A percentile compares a stretch with the other conserved stretches of the same genome.
Evolutionary conservation across 345 rosid genomes (phyloP).

Genomic region (Anacardium occidentale): DNA sequence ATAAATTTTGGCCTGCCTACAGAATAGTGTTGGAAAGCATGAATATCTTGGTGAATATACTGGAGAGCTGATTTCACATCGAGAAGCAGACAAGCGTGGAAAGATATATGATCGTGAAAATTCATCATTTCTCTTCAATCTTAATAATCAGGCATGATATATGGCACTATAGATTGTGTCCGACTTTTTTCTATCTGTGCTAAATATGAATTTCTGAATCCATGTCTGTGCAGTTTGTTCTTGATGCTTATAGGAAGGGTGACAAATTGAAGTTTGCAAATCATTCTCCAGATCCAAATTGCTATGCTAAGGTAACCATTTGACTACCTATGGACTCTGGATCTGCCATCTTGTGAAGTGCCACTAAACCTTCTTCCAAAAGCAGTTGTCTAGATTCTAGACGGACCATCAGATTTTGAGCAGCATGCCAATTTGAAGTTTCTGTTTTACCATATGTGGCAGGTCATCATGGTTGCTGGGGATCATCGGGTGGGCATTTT

Average conservation of each 20-base stretch:
- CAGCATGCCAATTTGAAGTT: background rate
- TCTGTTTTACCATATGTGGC: slow-evolving; percentile 16
- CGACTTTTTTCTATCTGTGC: background rate
- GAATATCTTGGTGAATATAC: slow-evolving; percentile 99
- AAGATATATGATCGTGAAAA: slow-evolving; percentile 99
- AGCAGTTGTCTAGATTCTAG: background rate
- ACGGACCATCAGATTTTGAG: background rate
- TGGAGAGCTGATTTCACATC: slow-evolving; percentile 95
- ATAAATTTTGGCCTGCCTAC: slow-evolving; percentile 28
- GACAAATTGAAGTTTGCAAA: slow-evolving; percentile 97
- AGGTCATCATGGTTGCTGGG: slow-evolving; percentile 98
- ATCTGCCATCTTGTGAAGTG: background rate
- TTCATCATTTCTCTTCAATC: slow-evolving; percentile 94
- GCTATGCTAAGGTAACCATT: slow-evolving; percentile 85
- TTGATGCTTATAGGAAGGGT: slow-evolving; percentile 97
- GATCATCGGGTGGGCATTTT: slow-evolving; percentile 97
- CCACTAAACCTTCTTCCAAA: background rate
- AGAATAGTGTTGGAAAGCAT: slow-evolving; percentile 95
- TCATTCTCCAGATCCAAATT: slow-evolving; percentile 97
- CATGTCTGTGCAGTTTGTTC: slow-evolving; percentile 64
- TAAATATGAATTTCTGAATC: slow-evolving; percentile 6
- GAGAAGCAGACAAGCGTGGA: slow-evolving; percentile 99
- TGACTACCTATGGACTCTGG: background rate
- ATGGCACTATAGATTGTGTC: background rate
- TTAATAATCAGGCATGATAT: slow-evolving; percentile 85